phyloP scores from a whole-genome alignment of 2,329 filamentous ascomycete species.

The Colletotrichum costaricense region DNA sequence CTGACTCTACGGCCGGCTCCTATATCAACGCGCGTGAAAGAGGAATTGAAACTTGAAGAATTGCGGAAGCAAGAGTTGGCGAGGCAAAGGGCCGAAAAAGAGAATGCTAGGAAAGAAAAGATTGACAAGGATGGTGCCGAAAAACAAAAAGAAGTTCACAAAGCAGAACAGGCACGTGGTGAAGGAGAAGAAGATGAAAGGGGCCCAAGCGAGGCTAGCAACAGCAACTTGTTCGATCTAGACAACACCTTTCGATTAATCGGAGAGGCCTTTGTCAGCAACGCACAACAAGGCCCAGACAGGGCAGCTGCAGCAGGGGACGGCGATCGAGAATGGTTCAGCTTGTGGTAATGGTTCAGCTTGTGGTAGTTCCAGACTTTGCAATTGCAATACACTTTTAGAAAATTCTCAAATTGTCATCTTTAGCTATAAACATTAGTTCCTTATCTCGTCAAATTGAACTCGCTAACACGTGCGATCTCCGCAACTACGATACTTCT shows the following conservation, averaged over 20 bases:
- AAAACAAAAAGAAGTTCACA: not conserved
- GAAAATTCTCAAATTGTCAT: not conserved
- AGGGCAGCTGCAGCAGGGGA: not conserved
- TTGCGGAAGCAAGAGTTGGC: not conserved
- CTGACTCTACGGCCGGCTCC: not conserved
- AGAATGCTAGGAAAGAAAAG: not conserved
- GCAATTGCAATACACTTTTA: too few species aligned
- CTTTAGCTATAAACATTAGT: not conserved
- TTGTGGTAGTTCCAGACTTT: not conserved
- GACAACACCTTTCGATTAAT: not conserved
- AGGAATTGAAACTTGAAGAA: not conserved
- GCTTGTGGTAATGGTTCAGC: not conserved
- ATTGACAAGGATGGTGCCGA: not conserved
- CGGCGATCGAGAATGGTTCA: not conserved
- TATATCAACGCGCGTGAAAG: not conserved
- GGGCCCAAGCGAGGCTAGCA: not conserved
- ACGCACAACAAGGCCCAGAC: not conserved
- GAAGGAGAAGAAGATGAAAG: not conserved
- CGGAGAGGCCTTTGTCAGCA: not conserved
- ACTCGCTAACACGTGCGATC: not conserved
- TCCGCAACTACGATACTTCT: not conserved
- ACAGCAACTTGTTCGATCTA: not conserved
- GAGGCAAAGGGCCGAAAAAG: not conserved
- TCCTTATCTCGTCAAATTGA: not conserved
- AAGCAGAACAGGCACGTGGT: not conserved